A percentile compares a stretch with the other conserved stretches of the same genome.
phyloP scores from a whole-genome alignment of 2,329 filamentous ascomycete species.

The Hymenoscyphus fraxineus region DNA sequence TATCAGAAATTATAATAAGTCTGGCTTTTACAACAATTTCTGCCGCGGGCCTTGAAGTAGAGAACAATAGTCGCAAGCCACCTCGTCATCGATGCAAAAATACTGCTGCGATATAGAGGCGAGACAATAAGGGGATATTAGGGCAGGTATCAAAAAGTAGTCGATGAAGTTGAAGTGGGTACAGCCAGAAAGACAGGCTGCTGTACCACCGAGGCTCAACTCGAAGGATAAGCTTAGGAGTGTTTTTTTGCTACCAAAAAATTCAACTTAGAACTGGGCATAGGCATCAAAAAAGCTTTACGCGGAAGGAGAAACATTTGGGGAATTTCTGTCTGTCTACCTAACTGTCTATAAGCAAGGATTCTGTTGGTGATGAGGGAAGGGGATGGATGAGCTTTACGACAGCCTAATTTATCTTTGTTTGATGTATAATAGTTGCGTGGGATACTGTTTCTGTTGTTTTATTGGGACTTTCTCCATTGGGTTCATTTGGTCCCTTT shows the following conservation, averaged over 20 bases:
- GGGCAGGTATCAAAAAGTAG: not conserved
- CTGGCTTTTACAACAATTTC: not conserved
- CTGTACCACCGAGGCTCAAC: not conserved
- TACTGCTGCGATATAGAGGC: not conserved
- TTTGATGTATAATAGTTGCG: slow-evolving; percentile 11
- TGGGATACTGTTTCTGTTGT: not conserved
- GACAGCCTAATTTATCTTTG: not conserved
- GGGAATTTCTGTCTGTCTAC: not conserved
- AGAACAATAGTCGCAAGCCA: not conserved
- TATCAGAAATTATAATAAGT: slow-evolving; percentile 58
- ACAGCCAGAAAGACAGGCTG: not conserved
- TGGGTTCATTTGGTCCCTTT: not conserved
- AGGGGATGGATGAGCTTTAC: not conserved
- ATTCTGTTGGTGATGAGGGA: not conserved
- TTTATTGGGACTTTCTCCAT: not conserved
- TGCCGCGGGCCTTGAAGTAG: not conserved
- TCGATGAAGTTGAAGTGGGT: not conserved
- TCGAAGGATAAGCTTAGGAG: too few relatives aligned
- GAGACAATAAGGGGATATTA: not conserved
- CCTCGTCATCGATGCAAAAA: not conserved
- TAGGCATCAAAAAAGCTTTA: not conserved
- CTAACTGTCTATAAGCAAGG: slow-evolving; percentile 1
- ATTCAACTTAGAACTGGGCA: not conserved
- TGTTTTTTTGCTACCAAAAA: not conserved
- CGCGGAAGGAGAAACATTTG: not conserved